Evolutionary conservation across 2,329 filamentous ascomycete genomes (phyloP), one percentile per base, ranked within the genome.

Genomic region (Fusarium armeniacum): DNA sequence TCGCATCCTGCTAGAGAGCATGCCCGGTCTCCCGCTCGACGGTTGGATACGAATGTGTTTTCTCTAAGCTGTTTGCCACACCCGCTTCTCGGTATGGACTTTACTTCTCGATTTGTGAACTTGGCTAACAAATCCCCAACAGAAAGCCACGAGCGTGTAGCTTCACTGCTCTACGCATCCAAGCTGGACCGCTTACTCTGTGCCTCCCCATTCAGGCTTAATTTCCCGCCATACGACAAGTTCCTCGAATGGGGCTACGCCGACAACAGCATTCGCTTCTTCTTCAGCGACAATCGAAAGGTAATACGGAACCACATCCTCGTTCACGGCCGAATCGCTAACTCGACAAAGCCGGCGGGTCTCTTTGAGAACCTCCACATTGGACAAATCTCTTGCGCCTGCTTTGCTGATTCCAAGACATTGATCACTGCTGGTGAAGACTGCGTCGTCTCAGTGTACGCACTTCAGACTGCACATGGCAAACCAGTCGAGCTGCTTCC

Each of bases 241-340:
- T 97, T 93, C 75, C 87, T 98, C 71, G 94, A 98, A 81, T 98
- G 95, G 95, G 95, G 95, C 2, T 98, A 97, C 74, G 92, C 93
- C 1, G 96, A 99, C 78, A 93, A 93, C 73, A 97, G 93, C 71
- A 87, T 99, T 30, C 91, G 96, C 6, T 98, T 99, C 83, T 97
- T 93, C 81, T 89, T 91, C 58, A 90, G 91, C 49, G 93, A 97
- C 71, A 93, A 89, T 61, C 90, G 93, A 76, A 94, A 93, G 82
- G 86, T 89, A 81, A 71, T 69, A 36, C 55, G 54, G 50, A 46
- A 58, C 20, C 28, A 46, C 41, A 43, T 35, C 8, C 35, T 50
- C 30, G 26, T 58, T 24, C 12, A 59, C 57, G 47, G 61, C 38
- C 62, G 46, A 16, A 38, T 18, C 44, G 65, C 79, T 81, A 74